These are phyloP conservation scores for Fusarium tjaetaba DNA, from an alignment of 2,329 filamentous ascomycete species.

Conservation along the genomic window DNA sequence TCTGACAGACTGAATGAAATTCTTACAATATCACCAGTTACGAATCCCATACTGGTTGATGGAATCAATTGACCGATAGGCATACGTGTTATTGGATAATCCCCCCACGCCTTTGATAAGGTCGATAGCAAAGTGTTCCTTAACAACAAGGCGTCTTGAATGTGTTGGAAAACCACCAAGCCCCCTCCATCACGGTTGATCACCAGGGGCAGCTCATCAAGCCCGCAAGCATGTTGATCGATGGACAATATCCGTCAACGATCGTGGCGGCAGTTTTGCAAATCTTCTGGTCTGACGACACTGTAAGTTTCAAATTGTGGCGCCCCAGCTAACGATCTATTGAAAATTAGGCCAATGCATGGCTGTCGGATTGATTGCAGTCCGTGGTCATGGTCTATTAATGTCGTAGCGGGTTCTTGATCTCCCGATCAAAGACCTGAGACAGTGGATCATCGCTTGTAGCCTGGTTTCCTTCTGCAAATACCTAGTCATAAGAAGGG, in stretches of 20 bases:
- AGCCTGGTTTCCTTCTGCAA: slow-evolving; percentile 1
- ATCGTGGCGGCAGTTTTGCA: not conserved
- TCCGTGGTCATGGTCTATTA: not conserved
- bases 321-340: slow-evolving; percentile 19
- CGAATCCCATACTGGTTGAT: not conserved
- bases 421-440: slow-evolving; percentile 37
- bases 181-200: not conserved
- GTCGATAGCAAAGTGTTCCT: not conserved
- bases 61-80: not conserved
- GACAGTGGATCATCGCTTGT: slow-evolving; percentile 38
- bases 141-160: not conserved
- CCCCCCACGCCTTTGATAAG: not conserved
- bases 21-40: not conserved
- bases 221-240: not conserved
- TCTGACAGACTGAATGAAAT: not conserved
- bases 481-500: not conserved
- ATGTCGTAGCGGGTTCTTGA: slow-evolving; percentile 14
- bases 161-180: not conserved
- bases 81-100: not conserved
- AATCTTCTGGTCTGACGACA: not conserved
- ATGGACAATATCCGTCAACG: not conserved
- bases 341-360: slow-evolving; percentile 16
- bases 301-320: slow-evolving; percentile 16
- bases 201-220: slow-evolving; percentile 7
- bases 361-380: not conserved